phyloP scores from a whole-genome alignment of 768 basidiomycete species.

The Leccinellum rugosiceps region DNA sequence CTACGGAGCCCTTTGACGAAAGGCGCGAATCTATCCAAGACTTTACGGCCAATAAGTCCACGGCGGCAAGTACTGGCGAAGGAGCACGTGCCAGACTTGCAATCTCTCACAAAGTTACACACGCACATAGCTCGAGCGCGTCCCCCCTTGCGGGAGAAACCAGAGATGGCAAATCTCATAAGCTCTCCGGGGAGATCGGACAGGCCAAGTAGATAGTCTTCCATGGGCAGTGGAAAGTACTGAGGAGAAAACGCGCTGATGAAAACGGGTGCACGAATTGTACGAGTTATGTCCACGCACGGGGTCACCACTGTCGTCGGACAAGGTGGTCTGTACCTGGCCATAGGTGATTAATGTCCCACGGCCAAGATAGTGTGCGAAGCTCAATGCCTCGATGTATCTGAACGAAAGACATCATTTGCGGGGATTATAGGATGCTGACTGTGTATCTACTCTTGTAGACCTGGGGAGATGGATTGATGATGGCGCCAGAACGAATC shows the following conservation, averaged over 20 bases:
- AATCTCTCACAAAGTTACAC: slow-evolving; percentile 68
- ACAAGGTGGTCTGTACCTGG: slow-evolving; percentile 64
- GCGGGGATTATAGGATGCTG: not conserved
- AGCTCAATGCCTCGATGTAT: slow-evolving; percentile 91
- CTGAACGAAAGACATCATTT: slow-evolving; percentile 22
- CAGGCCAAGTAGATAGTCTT: slow-evolving; percentile 89
- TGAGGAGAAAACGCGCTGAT: slow-evolving; percentile 30
- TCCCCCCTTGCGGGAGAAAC: slow-evolving; percentile 65
- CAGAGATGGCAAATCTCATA: slow-evolving; percentile 92
- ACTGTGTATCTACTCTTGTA: slow-evolving; percentile 61
- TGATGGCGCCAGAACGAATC: slow-evolving; percentile 79
- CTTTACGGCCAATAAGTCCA: slow-evolving; percentile 34
- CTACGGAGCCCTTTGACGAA: slow-evolving; percentile 71
- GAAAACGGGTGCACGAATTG: slow-evolving; percentile 2
- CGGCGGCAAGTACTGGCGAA: not conserved
- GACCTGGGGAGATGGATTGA: slow-evolving; percentile 68
- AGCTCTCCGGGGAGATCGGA: slow-evolving; percentile 96
- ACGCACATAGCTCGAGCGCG: slow-evolving; percentile 59
- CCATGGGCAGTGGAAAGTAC: slow-evolving; percentile 73
- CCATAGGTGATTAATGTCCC: slow-evolving; percentile 62
- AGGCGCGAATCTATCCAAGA: slow-evolving; percentile 75
- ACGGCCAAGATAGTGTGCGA: slow-evolving; percentile 79
- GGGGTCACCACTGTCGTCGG: slow-evolving; percentile 55
- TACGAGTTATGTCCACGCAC: slow-evolving; percentile 43
- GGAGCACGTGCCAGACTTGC: slow-evolving; percentile 57